Evolutionary conservation across 179 eudicot genomes (phyloP), one percentile per base, ranked within the genome.

Genomic region (Drosera spatulata): DNA sequence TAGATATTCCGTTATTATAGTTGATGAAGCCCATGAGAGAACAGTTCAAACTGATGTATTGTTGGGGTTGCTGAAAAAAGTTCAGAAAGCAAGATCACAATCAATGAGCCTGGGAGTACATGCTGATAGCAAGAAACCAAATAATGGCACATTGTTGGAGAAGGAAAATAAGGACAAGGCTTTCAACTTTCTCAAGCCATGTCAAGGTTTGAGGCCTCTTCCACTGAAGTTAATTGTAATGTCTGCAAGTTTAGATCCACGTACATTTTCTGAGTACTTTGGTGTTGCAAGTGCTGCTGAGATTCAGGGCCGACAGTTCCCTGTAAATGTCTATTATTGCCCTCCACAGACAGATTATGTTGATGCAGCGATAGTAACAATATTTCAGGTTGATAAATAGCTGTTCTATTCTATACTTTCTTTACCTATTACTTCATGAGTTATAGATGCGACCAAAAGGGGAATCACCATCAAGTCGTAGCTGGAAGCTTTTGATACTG

Each of bases 11-110:
- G 97, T 90, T 54, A 83, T 94, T 58, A 68, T 94, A 49, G 87
- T 89, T 61, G 99, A 93, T 66, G 99, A 93, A 79, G 99, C 99
- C 79, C 99, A 94, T 64, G 99, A 94, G 82, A 85, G 99, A 75
- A 94, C 97, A 39, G 85, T 94, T 53, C 97, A 94, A 72, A 94
- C 97, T 62, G 99, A 94, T 82, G 96, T 94, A 64, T 63, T 94
- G 71, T 82, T 94, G 61, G 99, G 97, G 42, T 73, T 94, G 75
- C 75, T 94, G 76, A 94, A 94, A 65, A 74, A 69, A 61, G 83
- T 94, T 41, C 97, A 90, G 67, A 83, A 87, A 65, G 73, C 69
- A 55, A 90, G 99, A 74, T 81, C 86, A 57, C 71, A 61, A 59
- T 15, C 61, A 63, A 60, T 60, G 37, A 72, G 57, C 22, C 73